Evolutionary conservation across 495 filamentous ascomycete species (phyloP), one percentile per base, ranked within the genome.

Genomic region (Penicillium roqueforti): DNA sequence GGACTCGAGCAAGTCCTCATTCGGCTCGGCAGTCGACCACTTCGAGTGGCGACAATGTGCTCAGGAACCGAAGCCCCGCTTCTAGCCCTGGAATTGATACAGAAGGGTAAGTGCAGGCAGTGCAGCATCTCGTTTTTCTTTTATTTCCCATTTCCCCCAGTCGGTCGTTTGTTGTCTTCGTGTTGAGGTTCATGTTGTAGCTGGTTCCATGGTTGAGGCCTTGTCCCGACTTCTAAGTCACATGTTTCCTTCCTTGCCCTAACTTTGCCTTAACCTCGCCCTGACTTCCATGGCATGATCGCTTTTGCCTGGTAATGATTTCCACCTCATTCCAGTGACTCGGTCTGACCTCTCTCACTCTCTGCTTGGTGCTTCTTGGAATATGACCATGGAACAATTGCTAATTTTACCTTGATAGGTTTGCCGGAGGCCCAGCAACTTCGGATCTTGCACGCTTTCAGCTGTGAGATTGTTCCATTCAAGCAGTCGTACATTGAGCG

Each of bases 61-160:
- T 92, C 88, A 10, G 90, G 90, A 4, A 93, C 89, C 0, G 90
- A 95, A 57, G 83, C 82, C 25, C 90, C 90, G 10, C 68, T 95
- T 6, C 71, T 92, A 3, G 86, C 85, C 0, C 61, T 92, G 37
- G 70, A 80, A 36, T 71, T 84, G 58, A 60, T 83, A 9, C 55
- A 58, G 25, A 53, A 74, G 14, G 65, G 76, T 80, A 52, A 69
- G 75, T 68, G 8, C 32, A 25, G 4, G n/a, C n/a, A n/a, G n/a
- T n/a, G n/a, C n/a, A n/a, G n/a, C n/a, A n/a, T 18, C 4, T 29
- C 18, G 3, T 42, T 0, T 40, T 48, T 11, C 14, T 16, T n/a
- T 52, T 1, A 8, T 2, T 32, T 38, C 8, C 26, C 23, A 26
- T 26, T 31, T 31, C 28, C 10, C 10, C 0, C 3, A n/a, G 9